Conservation (phyloP, 2,329 filamentous ascomycete genomes). For the Phialocephala sp. region DNA sequence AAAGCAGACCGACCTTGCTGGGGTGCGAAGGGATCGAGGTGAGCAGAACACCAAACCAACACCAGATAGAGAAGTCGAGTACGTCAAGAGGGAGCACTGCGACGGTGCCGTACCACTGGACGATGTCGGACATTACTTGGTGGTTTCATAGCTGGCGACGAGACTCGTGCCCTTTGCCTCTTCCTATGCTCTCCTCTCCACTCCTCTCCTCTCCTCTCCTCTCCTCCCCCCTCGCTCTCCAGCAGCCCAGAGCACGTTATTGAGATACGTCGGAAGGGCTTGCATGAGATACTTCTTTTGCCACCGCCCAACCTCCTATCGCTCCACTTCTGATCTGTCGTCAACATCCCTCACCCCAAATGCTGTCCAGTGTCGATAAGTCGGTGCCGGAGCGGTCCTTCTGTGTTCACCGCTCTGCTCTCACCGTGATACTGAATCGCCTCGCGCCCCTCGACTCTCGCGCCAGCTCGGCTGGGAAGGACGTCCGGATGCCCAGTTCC, state of each 20-base stretch:
- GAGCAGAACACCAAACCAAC: not conserved
- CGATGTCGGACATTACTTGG: not conserved
- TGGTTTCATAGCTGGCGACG: not conserved
- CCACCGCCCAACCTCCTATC: conserved; percentile 7
- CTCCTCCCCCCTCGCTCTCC: not conserved
- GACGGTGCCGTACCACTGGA: not conserved
- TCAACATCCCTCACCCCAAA: not conserved
- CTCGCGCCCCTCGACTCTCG: not conserved
- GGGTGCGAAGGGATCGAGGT: not conserved
- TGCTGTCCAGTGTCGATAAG: conserved; percentile 5
- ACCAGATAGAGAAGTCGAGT: not conserved
- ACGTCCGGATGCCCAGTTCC: not conserved
- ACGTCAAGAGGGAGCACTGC: not conserved
- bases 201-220: not conserved
- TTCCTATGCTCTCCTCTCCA: not conserved
- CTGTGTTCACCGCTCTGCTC: conserved; percentile 15
- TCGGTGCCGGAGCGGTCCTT: not conserved
- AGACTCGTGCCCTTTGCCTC: not conserved
- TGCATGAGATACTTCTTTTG: conserved; percentile 17
- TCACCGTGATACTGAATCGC: conserved; percentile 10
- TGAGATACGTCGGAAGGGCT: conserved; percentile 12
- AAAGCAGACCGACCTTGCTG: not conserved
- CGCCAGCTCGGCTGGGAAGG: not conserved
- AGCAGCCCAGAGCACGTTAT: not conserved
- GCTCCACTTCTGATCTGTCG: conserved; percentile 1